Evolutionary conservation across 345 rosid species (phyloP), one percentile per base, ranked within the genome.

Genomic region (Eucalyptus victrix): DNA sequence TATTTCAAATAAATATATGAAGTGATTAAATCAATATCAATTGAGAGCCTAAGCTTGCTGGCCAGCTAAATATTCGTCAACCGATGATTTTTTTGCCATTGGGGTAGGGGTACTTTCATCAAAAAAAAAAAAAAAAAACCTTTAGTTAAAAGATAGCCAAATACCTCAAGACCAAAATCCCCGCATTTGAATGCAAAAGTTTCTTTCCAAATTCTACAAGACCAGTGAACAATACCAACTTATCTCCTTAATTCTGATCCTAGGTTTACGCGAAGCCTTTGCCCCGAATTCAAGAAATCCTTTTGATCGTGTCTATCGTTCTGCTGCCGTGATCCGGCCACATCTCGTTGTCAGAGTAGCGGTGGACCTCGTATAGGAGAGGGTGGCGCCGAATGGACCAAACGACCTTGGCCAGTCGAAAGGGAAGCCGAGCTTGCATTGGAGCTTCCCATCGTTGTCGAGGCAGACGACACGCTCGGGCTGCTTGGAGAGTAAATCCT

Each of bases 341-440:
- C 92, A 95, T 92, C 88, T 95, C 95, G n/a, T 93, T 93, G 53
- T 96, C 95, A 40, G 81, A 76, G 87, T 94, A 95, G 65, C 97
- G 94, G 89, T 95, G 94, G 49, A 92, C 92, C 87, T 94, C 91
- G 86, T 94, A 94, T 65, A 95, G 89, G 8, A 96, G 92, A 11
- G 97, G 98, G 86, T 96, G 96, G 89, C 92, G 94, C 32, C 91
- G 88, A 89, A 95, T 87, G 88, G 88, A 97, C 23, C 91, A 92
- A 87, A 93, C 45, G 90, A 95, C 93, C 89, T 94, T 94, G 76
- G 9, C 28, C 97, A 96, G 62, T 96, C 96, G 62, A 99, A 98
- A 5, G 98, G 94, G 92, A 97, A 96, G 18, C 97, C 97, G n/a
- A 97, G 95, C 90, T 96, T 96, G 11, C 93, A 97, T 92, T 94